phyloP scores from a whole-genome alignment of 192 early-diverging fungal species.

The Entophlyctis luteolus region DNA sequence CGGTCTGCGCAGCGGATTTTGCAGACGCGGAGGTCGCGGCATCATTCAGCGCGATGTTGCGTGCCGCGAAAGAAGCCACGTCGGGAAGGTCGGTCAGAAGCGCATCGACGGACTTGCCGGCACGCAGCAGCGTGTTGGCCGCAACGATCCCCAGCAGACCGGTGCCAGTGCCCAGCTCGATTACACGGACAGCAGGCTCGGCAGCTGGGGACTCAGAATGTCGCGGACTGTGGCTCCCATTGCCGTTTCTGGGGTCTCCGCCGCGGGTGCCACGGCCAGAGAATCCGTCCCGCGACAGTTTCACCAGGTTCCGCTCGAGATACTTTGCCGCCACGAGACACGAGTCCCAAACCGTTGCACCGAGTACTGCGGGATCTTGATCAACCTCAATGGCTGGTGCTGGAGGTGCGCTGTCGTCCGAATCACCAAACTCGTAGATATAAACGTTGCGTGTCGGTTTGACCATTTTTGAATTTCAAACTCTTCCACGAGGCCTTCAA shows the following conservation, averaged over 20 bases:
- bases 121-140: conserved; percentile 23
- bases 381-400: not conserved
- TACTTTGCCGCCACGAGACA: conserved; percentile 38
- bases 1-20: not conserved
- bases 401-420: too few relatives aligned
- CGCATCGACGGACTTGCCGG: conserved; percentile 8
- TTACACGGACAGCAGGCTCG: conserved; percentile 10
- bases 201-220: too few relatives aligned
- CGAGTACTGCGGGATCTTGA: conserved; percentile 15
- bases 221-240: not conserved
- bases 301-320: conserved; percentile 25
- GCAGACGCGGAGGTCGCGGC: not conserved
- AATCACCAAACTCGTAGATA: conserved; percentile 12
- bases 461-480: not conserved
- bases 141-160: conserved; percentile 52
- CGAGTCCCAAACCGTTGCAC: conserved; percentile 47
- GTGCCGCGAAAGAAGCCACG: conserved; percentile 37
- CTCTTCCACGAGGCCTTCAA: not conserved
- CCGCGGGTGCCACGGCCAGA: not conserved
- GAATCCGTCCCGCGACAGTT: not conserved
- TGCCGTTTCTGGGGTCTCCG: not conserved
- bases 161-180: conserved; percentile 61
- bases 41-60: conserved; percentile 22
- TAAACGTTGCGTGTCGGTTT: conserved; percentile 6
- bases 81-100: conserved; percentile 49